Evolutionary conservation across 768 basidiomycete genomes (phyloP).

Genomic region (Polyporus arcularius): DNA sequence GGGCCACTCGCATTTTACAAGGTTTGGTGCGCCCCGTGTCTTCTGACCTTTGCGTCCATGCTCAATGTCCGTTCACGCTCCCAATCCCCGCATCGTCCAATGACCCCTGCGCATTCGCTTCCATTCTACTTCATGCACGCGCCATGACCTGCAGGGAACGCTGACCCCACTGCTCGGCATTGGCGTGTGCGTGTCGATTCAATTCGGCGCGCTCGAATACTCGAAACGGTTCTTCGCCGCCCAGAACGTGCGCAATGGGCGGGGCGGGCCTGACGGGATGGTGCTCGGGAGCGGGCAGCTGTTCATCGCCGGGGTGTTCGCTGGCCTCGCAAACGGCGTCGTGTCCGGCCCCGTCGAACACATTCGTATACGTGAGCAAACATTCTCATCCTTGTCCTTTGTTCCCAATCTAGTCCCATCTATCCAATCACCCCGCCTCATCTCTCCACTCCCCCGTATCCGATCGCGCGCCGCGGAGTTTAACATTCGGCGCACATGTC

Average conservation of each 20-base stretch:
- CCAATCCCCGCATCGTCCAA: background rate
- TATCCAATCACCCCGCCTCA: background rate
- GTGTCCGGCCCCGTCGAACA: constrained; percentile 97
- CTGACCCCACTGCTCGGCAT: constrained; percentile 89
- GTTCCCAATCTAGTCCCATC: too few species aligned
- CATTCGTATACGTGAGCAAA: constrained; percentile 86
- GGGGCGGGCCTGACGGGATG: constrained; percentile 67
- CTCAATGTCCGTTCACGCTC: background rate
- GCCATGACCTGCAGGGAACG: constrained; percentile 61
- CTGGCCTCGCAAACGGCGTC: constrained; percentile 88
- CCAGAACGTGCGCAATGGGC: constrained; percentile 58
- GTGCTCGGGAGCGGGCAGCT: constrained; percentile 65
- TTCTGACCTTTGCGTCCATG: background rate
- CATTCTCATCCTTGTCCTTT: background rate
- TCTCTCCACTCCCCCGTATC: background rate
- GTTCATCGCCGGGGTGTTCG: constrained; percentile 74
- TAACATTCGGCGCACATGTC: background rate
- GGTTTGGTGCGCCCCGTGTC: constrained; percentile 41
- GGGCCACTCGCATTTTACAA: constrained; percentile 96
- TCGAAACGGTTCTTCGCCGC: constrained; percentile 77
- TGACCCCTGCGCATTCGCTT: background rate
- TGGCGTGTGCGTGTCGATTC: constrained; percentile 93
- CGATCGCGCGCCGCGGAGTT: background rate
- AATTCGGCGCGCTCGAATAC: constrained; percentile 88
- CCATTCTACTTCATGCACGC: background rate